Base-by-base conservation (phyloP, 805 yeast genomes). In the Blastobotrys attinorum region DNA sequence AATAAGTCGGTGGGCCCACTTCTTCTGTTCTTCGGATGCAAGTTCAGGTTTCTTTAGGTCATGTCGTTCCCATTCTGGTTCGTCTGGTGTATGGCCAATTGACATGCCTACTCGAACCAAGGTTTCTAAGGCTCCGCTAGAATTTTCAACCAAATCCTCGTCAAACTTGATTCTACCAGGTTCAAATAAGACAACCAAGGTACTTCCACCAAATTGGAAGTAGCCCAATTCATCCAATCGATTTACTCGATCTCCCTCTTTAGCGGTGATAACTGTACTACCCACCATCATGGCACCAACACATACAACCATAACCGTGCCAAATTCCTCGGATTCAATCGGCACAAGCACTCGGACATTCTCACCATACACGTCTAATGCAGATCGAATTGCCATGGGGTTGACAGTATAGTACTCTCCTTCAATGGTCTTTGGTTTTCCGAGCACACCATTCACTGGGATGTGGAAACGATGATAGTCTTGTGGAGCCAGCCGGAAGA, bases 261-360 rank as follows among this genome's bases (percentile, higher is more conserved):
- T 59, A 13, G 79, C 81, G 0, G 90, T 80, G 22, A 90, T 61
- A 0, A 87, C 73, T 2, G 82, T 88, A 1, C 95, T 82, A 0
- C 97, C 97, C 2, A 90, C 98, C 97, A 90, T 88, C 97, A 92
- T 90, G 0, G 98, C 98, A 29, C 98, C 98, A 3, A 90, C 86
- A 4, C 92, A 79, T 18, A 87, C 76, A 64, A 85, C 72, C 48
- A 83, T 66, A 16, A 90, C 83, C 0, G 75, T 71, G 0, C 97
- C 97, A 60, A 86, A 89, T n/a, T 73, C 67, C 25, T 72, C 69
- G 1, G 95, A 77, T 23, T 83, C 76, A 17, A 90, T 79, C 0
- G 95, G 88, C 2, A 89, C 70, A 1, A 88, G 65, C 3, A 81
- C 80, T 32, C 97, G 71, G 1, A 85, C 79, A 56, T 90, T 90